Base-by-base conservation (phyloP, 75 land plant genomes). In the Azolla pinnata region DNA sequence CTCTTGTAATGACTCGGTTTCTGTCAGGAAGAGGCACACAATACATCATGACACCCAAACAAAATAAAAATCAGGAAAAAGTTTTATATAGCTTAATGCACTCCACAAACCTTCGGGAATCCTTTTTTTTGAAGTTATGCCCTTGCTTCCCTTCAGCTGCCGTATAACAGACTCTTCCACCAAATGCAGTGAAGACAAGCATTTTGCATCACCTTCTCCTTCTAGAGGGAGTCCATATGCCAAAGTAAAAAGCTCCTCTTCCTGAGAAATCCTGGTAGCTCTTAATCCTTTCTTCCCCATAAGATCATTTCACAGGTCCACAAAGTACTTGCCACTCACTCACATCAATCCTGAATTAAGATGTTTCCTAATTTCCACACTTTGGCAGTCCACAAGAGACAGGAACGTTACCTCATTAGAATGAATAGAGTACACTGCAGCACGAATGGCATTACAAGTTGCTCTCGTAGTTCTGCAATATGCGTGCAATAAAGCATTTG, bases 221-320 rank as follows among this genome's bases (percentile, higher is more conserved):
- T 75, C 80, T 51, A 93, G 63, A 54, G 87, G 90, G 33, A 93
- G 71, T 31, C 96, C 96, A 75, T 78, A 78, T 7, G 81, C 66
- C 71, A 83, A 76, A 10, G 74, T 74, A 49, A 93, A 91, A 50
- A 86, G 64, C 63, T 93, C 98, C 56, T 93, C 98, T 55, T 93
- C 98, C 98, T 92, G 66, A 24, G 2, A 24, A 52, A 23, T 2
- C 29, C 54, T 1, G 10, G 28, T 4, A 17, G 21, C 2, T 52
- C 29, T 52, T 24, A 19, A 23, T 24, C 20, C 20, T 3, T 52
- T 52, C 29, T 3, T 52, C 28, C 54, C 24, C 17, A 4, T 46
- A 23, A 2, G 42, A 38, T 38, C 42, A 7, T 14, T 51, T 51
- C n/a, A n/a, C n/a, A n/a, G n/a, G n/a, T 12, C 40, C 12, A 35